These are phyloP conservation scores for Dendrobium chrysotoxum DNA, from an alignment of 106 monocot species.

Conservation along the genomic window DNA sequence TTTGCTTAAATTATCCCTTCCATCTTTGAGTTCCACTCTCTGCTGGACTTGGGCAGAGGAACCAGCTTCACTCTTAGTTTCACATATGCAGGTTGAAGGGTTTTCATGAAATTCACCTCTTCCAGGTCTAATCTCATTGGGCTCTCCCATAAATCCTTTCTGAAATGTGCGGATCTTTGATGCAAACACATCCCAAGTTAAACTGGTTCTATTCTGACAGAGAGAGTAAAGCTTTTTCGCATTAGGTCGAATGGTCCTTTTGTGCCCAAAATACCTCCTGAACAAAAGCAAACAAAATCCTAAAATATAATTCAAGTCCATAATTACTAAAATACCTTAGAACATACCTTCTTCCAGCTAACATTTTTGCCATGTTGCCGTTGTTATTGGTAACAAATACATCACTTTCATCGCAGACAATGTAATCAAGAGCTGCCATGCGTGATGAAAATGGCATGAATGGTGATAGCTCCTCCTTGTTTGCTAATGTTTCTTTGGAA, in stretches of 20 bases:
- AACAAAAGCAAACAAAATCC: not conserved
- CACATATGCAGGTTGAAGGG: constrained; percentile 43
- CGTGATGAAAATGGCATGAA: constrained; percentile 73
- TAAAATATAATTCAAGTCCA: not conserved
- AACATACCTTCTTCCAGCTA: constrained; percentile 81
- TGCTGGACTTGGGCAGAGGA: not conserved
- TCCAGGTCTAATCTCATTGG: constrained; percentile 57
- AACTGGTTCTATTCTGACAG: constrained; percentile 39
- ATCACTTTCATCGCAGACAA: constrained; percentile 82
- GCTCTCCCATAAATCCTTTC: constrained; percentile 76
- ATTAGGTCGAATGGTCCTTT: constrained; percentile 58
- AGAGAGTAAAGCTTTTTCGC: constrained; percentile 53
- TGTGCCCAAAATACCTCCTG: constrained; percentile 80
- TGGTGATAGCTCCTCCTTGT: constrained; percentile 59
- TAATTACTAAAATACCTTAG: not conserved
- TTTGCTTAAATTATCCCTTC: not conserved
- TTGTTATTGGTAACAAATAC: constrained; percentile 93
- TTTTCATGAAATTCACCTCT: constrained; percentile 79
- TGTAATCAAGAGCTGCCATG: constrained; percentile 92
- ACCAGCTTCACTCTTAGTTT: constrained; percentile 4
- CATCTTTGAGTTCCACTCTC: not conserved
- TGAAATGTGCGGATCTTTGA: constrained; percentile 45
- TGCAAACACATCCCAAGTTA: constrained; percentile 55
- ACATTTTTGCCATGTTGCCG: constrained; percentile 88
- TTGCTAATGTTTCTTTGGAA: constrained; percentile 74